These are phyloP conservation scores for Ruellia speciosa DNA, from an alignment of 305 asterid species.

Conservation along the genomic window DNA sequence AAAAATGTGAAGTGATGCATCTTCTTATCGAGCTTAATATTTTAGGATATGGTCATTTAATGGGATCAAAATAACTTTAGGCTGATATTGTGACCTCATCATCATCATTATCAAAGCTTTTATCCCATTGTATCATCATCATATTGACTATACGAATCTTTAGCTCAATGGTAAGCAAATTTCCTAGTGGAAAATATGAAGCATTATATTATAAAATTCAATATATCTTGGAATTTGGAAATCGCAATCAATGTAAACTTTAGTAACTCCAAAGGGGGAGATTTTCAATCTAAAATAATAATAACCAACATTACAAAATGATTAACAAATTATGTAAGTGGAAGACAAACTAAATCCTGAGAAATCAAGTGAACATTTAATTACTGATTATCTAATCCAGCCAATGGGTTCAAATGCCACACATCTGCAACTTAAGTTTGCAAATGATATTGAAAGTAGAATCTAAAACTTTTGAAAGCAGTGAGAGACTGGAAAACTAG, in stretches of 20 bases:
- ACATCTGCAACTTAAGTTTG: too few relatives aligned
- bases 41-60: too few relatives aligned
- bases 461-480: conserved; percentile 7
- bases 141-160: background rate
- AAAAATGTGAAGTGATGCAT: too few relatives aligned
- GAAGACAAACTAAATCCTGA: background rate
- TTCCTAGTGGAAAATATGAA: too few relatives aligned
- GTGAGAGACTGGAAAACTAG: background rate
- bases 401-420: too few relatives aligned
- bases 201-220: background rate
- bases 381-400: too few relatives aligned
- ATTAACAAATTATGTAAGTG: background rate
- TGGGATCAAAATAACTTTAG: conserved; percentile 3
- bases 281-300: background rate
- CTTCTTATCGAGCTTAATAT: too few relatives aligned
- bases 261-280: background rate
- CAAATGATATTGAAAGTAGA: background rate
- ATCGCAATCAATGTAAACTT: background rate
- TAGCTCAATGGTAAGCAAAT: too few relatives aligned
- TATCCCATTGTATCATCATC: background rate
- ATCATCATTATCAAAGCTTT: background rate
- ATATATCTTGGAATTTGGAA: conserved; percentile 1
- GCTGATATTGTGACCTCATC: background rate
- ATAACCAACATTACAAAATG: background rate
- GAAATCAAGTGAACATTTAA: conserved; percentile 1